Conservation (phyloP, 1,284 basidiomycete species). For the Psilocybe mexicana region DNA sequence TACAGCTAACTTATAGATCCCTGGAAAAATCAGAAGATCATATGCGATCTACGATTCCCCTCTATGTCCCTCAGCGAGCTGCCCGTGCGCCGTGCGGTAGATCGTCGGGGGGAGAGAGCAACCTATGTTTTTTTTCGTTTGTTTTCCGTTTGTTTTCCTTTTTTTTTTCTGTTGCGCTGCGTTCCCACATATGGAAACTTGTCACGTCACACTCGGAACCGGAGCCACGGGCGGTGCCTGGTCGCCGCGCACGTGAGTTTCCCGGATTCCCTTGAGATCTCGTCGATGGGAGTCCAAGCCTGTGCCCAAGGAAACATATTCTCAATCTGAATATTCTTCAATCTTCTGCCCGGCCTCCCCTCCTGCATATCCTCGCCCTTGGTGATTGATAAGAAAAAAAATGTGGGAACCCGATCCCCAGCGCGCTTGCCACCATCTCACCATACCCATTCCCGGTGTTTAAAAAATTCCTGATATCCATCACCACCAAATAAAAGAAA, state of each 20-base stretch:
- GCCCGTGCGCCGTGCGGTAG: background rate
- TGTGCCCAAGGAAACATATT: conserved; percentile 11
- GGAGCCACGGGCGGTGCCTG: conserved; percentile 21
- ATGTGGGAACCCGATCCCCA: conserved; percentile 6
- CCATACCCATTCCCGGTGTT: conserved; percentile 1
- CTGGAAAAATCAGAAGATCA: conserved; percentile 35
- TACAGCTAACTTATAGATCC: conserved; percentile 31
- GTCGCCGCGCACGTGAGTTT: conserved; percentile 18
- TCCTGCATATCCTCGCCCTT: background rate
- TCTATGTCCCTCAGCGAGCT: background rate
- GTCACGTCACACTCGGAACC: conserved; percentile 20
- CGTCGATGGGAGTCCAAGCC: background rate
- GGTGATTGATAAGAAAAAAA: conserved; percentile 2
- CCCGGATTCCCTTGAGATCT: background rate
- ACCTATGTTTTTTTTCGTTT: conserved; percentile 4
- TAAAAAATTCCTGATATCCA: conserved; percentile 2
- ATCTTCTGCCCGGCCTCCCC: conserved; percentile 7
- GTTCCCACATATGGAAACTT: background rate
- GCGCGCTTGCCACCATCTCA: background rate
- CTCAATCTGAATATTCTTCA: background rate
- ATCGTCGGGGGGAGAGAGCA: conserved; percentile 3
- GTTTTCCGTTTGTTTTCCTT: conserved; percentile 1
- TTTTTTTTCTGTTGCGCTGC: conserved; percentile 7
- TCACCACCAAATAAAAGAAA: conserved; percentile 1
- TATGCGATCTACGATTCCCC: conserved; percentile 12